Evolutionary conservation across 176 grass and related monocot species (phyloP).

Genomic region (Chrysopogon serrulatus): DNA sequence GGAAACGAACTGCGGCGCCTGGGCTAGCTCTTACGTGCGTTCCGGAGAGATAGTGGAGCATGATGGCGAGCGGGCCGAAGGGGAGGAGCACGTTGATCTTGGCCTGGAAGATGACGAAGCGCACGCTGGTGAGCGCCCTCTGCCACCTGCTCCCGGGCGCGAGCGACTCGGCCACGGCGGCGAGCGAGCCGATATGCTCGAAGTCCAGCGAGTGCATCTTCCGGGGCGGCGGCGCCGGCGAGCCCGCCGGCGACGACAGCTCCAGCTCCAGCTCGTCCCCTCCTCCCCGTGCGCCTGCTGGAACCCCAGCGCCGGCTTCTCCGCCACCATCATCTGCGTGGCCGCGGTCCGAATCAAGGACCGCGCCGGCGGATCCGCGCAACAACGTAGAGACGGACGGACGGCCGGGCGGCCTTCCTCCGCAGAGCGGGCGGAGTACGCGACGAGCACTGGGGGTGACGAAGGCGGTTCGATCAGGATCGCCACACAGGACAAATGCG

Average conservation of each 20-base stretch:
- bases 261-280: not conserved
- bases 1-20: not conserved
- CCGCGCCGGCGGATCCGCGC: not conserved
- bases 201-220: slow-evolving; percentile 81
- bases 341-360: not conserved
- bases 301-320: slow-evolving; percentile 55
- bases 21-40: slow-evolving; percentile 58
- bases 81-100: slow-evolving; percentile 93
- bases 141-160: slow-evolving; percentile 52
- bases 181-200: slow-evolving; percentile 92
- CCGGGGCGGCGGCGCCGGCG: slow-evolving; percentile 22
- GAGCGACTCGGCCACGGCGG: slow-evolving; percentile 61
- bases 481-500: not conserved
- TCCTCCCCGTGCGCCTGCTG: slow-evolving; percentile 24
- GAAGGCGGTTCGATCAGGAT: not conserved
- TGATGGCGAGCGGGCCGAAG: slow-evolving; percentile 87
- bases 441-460: not conserved
- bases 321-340: slow-evolving; percentile 63
- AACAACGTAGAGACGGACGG: not conserved
- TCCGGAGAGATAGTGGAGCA: slow-evolving; percentile 75
- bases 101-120: slow-evolving; percentile 77
- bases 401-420: not conserved
- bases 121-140: slow-evolving; percentile 67
- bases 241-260: slow-evolving; percentile 13
- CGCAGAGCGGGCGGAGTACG: not conserved